Conservation (phyloP, 2,329 filamentous ascomycete species). For the Fusarium graminum region DNA sequence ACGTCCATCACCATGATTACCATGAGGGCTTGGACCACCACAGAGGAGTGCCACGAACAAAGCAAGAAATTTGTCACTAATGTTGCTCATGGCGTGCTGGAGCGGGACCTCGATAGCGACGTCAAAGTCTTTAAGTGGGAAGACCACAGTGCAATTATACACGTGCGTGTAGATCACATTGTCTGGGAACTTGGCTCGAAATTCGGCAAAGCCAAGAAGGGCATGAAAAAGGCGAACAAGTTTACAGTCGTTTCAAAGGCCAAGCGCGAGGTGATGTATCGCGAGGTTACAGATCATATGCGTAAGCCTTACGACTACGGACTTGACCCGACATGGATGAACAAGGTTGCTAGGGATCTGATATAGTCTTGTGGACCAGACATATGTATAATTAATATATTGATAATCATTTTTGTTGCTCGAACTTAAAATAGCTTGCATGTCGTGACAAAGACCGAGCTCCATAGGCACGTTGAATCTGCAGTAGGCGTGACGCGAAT, state of each 20-base stretch:
- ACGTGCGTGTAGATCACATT: neutral
- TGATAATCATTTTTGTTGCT: neutral
- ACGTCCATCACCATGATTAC: conserved; percentile 14
- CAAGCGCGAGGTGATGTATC: conserved; percentile 14
- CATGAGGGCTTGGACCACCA: neutral
- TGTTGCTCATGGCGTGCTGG: conserved; percentile 15
- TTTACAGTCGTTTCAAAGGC: conserved; percentile 1
- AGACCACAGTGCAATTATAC: conserved; percentile 23
- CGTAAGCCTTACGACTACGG: neutral
- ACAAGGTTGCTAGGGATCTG: conserved; percentile 13
- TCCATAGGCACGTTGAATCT: neutral
- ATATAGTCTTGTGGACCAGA: neutral
- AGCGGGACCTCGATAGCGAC: neutral
- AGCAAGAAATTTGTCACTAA: neutral
- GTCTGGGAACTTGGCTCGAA: conserved; percentile 28
- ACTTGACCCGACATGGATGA: conserved; percentile 19
- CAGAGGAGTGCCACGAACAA: neutral
- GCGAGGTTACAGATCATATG: conserved; percentile 8
- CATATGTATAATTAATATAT: fast-evolving
- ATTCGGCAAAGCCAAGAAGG: conserved; percentile 18
- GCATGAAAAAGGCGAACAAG: conserved; percentile 14
- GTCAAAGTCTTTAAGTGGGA: conserved; percentile 24
- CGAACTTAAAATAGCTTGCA: neutral
- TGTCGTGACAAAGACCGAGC: neutral
- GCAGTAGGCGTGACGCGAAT: neutral